These are phyloP conservation scores for Penicillium desertorum DNA, from an alignment of 495 filamentous ascomycete species.

Conservation along the genomic window DNA sequence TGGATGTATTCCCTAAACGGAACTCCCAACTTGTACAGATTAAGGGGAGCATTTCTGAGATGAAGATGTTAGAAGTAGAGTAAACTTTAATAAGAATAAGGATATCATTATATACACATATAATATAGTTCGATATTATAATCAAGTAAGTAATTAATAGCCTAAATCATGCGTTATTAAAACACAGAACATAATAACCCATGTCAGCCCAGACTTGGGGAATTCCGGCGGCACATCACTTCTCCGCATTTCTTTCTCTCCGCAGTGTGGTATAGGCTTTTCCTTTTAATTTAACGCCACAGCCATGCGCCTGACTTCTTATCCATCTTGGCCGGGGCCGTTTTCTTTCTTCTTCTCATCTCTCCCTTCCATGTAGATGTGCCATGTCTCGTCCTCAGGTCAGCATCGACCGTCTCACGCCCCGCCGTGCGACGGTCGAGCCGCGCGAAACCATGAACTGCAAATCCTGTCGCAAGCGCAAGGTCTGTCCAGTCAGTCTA, in stretches of 20 bases:
- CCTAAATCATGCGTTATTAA: background rate
- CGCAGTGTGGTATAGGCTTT: constrained; percentile 11
- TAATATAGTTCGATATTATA: too few species aligned
- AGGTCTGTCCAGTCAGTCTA: constrained; percentile 48
- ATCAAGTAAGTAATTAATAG: background rate
- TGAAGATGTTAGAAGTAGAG: background rate
- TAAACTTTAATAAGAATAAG: background rate
- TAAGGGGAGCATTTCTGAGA: background rate
- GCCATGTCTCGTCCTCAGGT: constrained; percentile 74
- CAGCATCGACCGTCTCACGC: constrained; percentile 78
- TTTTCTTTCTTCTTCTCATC: constrained; percentile 8
- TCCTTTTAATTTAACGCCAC: background rate
- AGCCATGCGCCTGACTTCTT: constrained; percentile 15
- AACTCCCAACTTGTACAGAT: constrained; percentile 4
- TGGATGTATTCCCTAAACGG: constrained; percentile 5
- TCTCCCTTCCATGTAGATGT: constrained; percentile 14
- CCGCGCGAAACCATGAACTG: constrained; percentile 91
- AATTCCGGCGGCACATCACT: constrained; percentile 29
- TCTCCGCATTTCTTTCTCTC: constrained; percentile 32
- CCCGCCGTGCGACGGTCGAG: constrained; percentile 69
- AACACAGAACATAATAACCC: too few species aligned
- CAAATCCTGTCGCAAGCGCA: constrained; percentile 87
- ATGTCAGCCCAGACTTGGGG: background rate
- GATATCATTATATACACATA: background rate
- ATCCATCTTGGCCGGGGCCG: constrained; percentile 7